These are phyloP conservation scores for Penicillium flavigenum DNA, from an alignment of 495 filamentous ascomycete genomes.

Conservation along the genomic window DNA sequence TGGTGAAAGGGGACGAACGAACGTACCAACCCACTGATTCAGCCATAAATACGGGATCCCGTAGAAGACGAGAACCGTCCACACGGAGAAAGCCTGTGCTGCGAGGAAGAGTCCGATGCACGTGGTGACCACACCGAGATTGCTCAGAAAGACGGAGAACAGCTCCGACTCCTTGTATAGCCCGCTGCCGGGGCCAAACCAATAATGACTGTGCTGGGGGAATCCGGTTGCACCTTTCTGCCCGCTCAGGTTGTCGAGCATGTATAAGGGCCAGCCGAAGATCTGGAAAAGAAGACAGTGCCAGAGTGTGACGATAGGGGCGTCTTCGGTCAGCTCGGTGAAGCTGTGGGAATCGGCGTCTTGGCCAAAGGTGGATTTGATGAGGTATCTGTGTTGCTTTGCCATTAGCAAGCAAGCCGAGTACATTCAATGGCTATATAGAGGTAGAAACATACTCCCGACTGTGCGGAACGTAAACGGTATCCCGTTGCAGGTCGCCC, in stretches of 20 bases:
- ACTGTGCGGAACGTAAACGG: conserved; percentile 46
- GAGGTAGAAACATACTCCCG: conserved; percentile 3
- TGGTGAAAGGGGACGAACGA: neutral
- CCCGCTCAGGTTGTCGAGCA: conserved; percentile 41
- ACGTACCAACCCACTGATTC: conserved; percentile 50
- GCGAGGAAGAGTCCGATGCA: conserved; percentile 32
- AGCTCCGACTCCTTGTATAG: neutral
- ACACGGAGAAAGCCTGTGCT: conserved; percentile 16
- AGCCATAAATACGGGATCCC: conserved; percentile 49
- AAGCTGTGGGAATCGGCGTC: neutral
- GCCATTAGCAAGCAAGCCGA: neutral
- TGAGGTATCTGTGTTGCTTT: neutral
- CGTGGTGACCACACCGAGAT: neutral
- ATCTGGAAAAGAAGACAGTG: conserved; percentile 44
- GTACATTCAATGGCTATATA: neutral
- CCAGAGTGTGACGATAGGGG: conserved; percentile 42
- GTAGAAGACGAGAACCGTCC: conserved; percentile 38
- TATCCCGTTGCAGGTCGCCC: conserved; percentile 49
- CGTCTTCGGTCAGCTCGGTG: conserved; percentile 44
- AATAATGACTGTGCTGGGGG: neutral
- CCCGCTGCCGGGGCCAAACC: neutral
- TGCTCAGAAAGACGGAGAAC: neutral
- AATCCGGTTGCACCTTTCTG: neutral
- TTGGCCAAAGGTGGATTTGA: neutral
- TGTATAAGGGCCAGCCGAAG: conserved; percentile 47